phyloP scores from a whole-genome alignment of 2,329 filamentous ascomycete species.

The Aspergillus uvarum region DNA sequence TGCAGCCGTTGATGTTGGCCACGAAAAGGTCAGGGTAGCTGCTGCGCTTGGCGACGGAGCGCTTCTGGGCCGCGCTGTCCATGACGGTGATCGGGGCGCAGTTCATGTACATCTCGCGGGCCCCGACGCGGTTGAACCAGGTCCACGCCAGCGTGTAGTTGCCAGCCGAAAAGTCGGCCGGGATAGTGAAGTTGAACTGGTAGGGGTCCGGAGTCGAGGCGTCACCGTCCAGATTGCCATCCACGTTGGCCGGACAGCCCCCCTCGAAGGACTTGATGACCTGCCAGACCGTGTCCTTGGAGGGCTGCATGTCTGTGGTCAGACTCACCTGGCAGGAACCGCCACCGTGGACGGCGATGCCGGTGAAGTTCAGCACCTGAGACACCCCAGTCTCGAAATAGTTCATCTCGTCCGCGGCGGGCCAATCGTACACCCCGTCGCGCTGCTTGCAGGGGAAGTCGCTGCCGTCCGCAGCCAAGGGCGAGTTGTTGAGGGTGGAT shows the following conservation, averaged over 20 bases:
- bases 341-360: slow-evolving; percentile 81
- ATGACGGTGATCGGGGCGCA: slow-evolving; percentile 74
- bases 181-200: slow-evolving; percentile 70
- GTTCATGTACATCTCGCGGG: slow-evolving; percentile 98
- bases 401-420: slow-evolving; percentile 50
- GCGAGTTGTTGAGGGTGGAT: slow-evolving; percentile 58
- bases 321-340: slow-evolving; percentile 89
- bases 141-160: slow-evolving; percentile 85
- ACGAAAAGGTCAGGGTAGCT: slow-evolving; percentile 72
- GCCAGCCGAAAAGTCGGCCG: slow-evolving; percentile 68
- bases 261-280: slow-evolving; percentile 87
- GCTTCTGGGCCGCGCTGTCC: slow-evolving; percentile 46
- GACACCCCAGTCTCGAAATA: slow-evolving; percentile 62
- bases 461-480: slow-evolving; percentile 59
- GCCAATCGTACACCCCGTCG: slow-evolving; percentile 31
- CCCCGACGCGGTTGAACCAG: slow-evolving; percentile 90
- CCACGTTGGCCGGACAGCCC: slow-evolving; percentile 69
- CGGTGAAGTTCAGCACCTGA: slow-evolving; percentile 65
- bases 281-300: slow-evolving; percentile 70
- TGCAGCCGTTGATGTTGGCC: slow-evolving; percentile 67
- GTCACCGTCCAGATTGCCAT: slow-evolving; percentile 59
- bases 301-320: slow-evolving; percentile 72
- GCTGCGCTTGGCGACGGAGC: slow-evolving; percentile 29
- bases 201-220: slow-evolving; percentile 50
- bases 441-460: slow-evolving; percentile 83